Percentiles rank a stretch among this genome's conserved stretches.
Conservation (phyloP, 129 eudicot genomes). For the Helianthus annuus region HanXRQr2.0-SUNRISE NC_035441.2:121299251-121299750, state of each 20-base stretch:
- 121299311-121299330: neutral
- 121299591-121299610: neutral
- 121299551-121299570: neutral
- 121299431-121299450: neutral
- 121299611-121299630: neutral
- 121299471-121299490: conserved; percentile 6
- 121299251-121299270: no score
- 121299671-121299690: no score
- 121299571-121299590: neutral
- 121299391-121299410: neutral
- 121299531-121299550: neutral
- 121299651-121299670: no score
- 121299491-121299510: neutral
- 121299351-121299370: neutral
- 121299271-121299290: neutral
- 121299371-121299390: conserved; percentile 5
- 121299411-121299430: conserved; percentile 23
- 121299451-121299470: conserved; percentile 4
- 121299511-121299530: conserved; percentile 5
- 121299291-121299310: neutral
- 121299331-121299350: conserved; percentile 5
- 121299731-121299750: no score
- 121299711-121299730: no score
- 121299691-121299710: no score
- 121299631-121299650: neutral